phyloP scores from a whole-genome alignment of 352 stramenopile species.

The Pythium aquatile region DNA sequence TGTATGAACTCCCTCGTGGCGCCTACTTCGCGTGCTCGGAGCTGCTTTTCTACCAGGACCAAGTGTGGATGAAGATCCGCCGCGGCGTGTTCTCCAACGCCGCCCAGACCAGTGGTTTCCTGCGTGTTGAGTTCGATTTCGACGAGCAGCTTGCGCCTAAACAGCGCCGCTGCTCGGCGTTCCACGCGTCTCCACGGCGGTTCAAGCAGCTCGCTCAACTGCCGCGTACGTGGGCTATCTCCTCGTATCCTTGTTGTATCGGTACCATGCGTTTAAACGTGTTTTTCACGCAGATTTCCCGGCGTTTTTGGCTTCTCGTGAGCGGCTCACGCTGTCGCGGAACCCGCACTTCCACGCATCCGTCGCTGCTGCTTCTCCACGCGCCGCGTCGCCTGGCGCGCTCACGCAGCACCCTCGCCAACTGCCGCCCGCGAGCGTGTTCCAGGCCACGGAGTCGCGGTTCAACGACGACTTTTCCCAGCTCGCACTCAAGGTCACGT shows the following conservation, averaged over 20 bases:
- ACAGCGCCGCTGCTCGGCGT: slow-evolving; percentile 22
- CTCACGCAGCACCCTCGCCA: slow-evolving; percentile 37
- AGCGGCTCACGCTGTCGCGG: slow-evolving; percentile 49
- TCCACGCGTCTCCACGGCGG: slow-evolving; percentile 26
- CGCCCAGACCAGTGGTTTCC: slow-evolving; percentile 59
- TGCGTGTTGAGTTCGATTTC: slow-evolving; percentile 63
- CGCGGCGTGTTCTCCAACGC: slow-evolving; percentile 74
- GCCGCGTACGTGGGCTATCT: slow-evolving; percentile 36
- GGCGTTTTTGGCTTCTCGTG: slow-evolving; percentile 51
- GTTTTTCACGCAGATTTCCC: slow-evolving; percentile 42
- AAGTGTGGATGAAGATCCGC: slow-evolving; percentile 79
- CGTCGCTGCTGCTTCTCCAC: slow-evolving; percentile 20
- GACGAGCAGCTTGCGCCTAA: slow-evolving; percentile 24
- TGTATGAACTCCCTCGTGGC: slow-evolving; percentile 51
- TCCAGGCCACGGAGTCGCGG: slow-evolving; percentile 62
- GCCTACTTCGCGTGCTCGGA: slow-evolving; percentile 69
- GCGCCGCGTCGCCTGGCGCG: background rate
- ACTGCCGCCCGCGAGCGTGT: slow-evolving; percentile 61
- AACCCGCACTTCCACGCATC: slow-evolving; percentile 47
- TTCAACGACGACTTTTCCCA: slow-evolving; percentile 76
- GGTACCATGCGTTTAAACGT: background rate
- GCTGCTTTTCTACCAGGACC: slow-evolving; percentile 48
- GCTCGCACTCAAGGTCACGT: slow-evolving; percentile 64
- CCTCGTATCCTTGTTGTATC: background rate
- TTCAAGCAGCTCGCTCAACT: slow-evolving; percentile 57